Evolutionary conservation across 495 filamentous ascomycete species (phyloP), one percentile per base, ranked within the genome.

Genomic region (Tricharina praecox): DNA sequence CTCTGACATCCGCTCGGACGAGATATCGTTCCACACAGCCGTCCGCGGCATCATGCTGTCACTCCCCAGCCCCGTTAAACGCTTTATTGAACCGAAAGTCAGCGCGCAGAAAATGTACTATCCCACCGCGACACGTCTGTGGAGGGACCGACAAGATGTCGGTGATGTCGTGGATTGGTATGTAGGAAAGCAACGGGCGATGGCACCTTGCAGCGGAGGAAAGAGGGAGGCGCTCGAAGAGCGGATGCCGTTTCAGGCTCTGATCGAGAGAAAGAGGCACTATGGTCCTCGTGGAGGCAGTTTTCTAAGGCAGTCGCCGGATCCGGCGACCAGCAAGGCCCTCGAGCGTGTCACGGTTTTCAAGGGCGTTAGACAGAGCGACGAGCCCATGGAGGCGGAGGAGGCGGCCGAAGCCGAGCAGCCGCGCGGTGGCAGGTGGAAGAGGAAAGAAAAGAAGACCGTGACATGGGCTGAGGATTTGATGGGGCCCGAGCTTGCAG

Each of bases 1-100:
- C 15, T 87, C 94, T 50, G 66, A 72, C 25, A 63, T 96, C 1
- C 77, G 88, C 20, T 86, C 93, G 61, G 84, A 93, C 41, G 90
- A 99, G 54, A 83, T 95, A 46, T 75, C 78, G 26, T 95, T 93
- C 53, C 86, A 96, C 48, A 73, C 84, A 39, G 84, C 83, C 20
- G 79, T 87, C 2, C 76, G 86, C 4, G 86, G 92, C 1, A 58
- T 94, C 26, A 63, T 92, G 0, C 85, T 93, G 56, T 76, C 75
- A 10, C 70, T 99, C 18, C 90, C 90, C 13, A 75, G 70, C 47
- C 87, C 88, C 0, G 90, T 95, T 3, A 84, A 79, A 53, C 68
- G 90, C 44, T 66, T 65, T 53, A 25, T 62, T 11, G 51, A 66
- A 2, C 64, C 70, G 35, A 63, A 64, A 30, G 60, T 46, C 46